A percentile compares a stretch with the other conserved stretches of the same genome.
These are phyloP conservation scores for Botrytis aclada DNA, from an alignment of 2,329 filamentous ascomycete species.

Conservation along the genomic window DNA sequence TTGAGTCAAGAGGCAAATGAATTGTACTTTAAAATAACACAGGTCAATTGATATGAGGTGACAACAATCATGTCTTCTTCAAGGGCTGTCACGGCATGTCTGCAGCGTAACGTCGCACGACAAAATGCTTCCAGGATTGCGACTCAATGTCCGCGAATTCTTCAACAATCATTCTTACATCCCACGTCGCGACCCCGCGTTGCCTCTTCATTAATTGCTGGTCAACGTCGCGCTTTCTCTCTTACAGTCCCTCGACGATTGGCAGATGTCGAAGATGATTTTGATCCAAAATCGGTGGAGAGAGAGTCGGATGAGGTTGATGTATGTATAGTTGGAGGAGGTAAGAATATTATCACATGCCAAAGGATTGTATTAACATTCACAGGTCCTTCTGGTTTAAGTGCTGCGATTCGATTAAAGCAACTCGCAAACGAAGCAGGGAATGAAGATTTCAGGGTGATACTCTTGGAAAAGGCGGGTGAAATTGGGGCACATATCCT, in stretches of 20 bases:
- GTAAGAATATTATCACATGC: conserved; percentile 41
- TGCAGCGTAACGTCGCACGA: conserved; percentile 32
- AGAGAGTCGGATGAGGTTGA: conserved; percentile 92
- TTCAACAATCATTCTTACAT: conserved; percentile 24
- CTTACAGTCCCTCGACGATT: conserved; percentile 42
- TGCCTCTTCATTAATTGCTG: conserved; percentile 25
- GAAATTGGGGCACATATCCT: conserved; percentile 94
- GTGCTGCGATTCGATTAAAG: conserved; percentile 90
- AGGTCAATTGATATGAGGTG: conserved; percentile 32
- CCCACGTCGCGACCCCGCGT: conserved; percentile 28
- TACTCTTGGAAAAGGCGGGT: conserved; percentile 91
- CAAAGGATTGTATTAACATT: conserved; percentile 21
- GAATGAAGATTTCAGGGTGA: conserved; percentile 91
- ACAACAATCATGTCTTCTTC: conserved; percentile 33
- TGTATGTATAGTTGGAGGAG: conserved; percentile 93
- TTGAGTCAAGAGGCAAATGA: conserved; percentile 1
- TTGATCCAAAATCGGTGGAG: conserved; percentile 68
- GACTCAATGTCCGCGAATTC: conserved; percentile 22
- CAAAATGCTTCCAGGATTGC: conserved; percentile 24
- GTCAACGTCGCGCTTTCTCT: conserved; percentile 44
- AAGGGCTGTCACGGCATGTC: conserved; percentile 29
- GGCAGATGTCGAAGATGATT: conserved; percentile 51
- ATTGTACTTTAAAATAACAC: conserved; percentile 5
- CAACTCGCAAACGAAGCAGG: conserved; percentile 92
- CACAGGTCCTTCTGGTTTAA: conserved; percentile 80